phyloP scores from a whole-genome alignment of 2,329 filamentous ascomycete genomes.

The Arthrinium puccinioides region DNA sequence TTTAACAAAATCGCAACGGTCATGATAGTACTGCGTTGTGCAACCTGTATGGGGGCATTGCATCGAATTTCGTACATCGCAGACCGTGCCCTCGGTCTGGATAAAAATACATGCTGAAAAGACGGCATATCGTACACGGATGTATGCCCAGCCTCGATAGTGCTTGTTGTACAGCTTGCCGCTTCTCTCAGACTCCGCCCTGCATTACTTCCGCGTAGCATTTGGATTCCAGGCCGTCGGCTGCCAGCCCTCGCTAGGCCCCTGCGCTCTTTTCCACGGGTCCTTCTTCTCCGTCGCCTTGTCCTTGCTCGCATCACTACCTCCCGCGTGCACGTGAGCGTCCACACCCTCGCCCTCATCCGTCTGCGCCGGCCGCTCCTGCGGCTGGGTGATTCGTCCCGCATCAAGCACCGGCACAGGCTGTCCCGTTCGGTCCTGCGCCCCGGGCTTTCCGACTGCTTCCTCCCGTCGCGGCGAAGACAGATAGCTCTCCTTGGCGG shows the following conservation, averaged over 20 bases:
- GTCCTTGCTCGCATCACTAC: conserved; percentile 4
- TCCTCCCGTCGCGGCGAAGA: not conserved
- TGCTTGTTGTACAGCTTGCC: too few species aligned
- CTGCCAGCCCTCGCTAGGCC: conserved; percentile 60
- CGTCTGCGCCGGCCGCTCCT: conserved; percentile 9
- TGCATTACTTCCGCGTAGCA: conserved; percentile 26
- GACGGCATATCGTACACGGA: too few species aligned
- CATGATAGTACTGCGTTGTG: too few species aligned
- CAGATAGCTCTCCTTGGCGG: conserved; percentile 42
- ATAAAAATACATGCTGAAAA: too few species aligned
- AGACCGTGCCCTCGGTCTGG: too few species aligned
- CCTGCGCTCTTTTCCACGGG: conserved; percentile 50
- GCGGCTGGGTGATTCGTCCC: conserved; percentile 9
- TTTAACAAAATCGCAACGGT: too few species aligned
- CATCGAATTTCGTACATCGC: too few species aligned
- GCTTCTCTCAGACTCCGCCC: too few species aligned
- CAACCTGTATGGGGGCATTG: too few species aligned
- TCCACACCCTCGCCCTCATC: conserved; percentile 5
- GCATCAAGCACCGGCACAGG: conserved; percentile 19
- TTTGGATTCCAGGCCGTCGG: conserved; percentile 54
- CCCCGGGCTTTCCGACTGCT: conserved; percentile 32
- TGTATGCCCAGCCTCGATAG: too few species aligned
- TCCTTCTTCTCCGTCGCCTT: conserved; percentile 24
- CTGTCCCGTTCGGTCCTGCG: conserved; percentile 18
- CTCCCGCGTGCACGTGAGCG: not conserved